Conservation (phyloP, 1,284 basidiomycete species). For the Cryptococcus sp. region DNA sequence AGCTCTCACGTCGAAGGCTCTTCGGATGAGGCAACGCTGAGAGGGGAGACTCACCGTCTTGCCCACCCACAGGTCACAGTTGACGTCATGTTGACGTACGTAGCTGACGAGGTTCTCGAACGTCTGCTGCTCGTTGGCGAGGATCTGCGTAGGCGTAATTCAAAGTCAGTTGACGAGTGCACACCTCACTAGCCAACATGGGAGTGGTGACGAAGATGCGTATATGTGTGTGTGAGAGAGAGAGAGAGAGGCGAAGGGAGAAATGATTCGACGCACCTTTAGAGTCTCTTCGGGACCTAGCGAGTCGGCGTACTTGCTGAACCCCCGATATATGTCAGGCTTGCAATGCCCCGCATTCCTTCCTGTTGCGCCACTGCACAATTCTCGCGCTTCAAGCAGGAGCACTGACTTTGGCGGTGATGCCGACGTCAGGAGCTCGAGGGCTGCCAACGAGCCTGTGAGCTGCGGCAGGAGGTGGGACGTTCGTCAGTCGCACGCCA, state of each 20-base stretch:
- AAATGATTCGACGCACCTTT: slow-evolving; percentile 20
- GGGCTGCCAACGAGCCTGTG: slow-evolving; percentile 25
- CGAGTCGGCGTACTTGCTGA: slow-evolving; percentile 7
- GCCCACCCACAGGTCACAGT: slow-evolving; percentile 33
- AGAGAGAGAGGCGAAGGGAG: background rate
- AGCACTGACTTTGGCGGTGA: slow-evolving; percentile 25
- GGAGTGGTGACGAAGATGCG: background rate
- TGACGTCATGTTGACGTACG: slow-evolving; percentile 25
- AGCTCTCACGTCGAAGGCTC: background rate
- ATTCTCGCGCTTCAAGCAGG: slow-evolving; percentile 39
- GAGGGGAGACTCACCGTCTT: slow-evolving; percentile 23
- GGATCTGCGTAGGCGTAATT: slow-evolving; percentile 14
- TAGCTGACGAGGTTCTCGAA: slow-evolving; percentile 22
- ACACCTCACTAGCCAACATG: background rate
- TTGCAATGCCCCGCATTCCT: slow-evolving; percentile 38
- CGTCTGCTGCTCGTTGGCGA: slow-evolving; percentile 27
- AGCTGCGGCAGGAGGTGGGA: background rate
- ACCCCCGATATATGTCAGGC: slow-evolving; percentile 31
- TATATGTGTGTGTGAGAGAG: background rate
- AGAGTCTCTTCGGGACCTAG: slow-evolving; percentile 31
- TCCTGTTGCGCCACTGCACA: slow-evolving; percentile 39
- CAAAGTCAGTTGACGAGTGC: background rate
- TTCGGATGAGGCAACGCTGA: too few relatives aligned
- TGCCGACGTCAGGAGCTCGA: slow-evolving; percentile 16
- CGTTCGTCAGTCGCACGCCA: too few relatives aligned